phyloP scores from a whole-genome alignment of 2,329 filamentous ascomycete genomes.

The Xylaria sp. region DNA sequence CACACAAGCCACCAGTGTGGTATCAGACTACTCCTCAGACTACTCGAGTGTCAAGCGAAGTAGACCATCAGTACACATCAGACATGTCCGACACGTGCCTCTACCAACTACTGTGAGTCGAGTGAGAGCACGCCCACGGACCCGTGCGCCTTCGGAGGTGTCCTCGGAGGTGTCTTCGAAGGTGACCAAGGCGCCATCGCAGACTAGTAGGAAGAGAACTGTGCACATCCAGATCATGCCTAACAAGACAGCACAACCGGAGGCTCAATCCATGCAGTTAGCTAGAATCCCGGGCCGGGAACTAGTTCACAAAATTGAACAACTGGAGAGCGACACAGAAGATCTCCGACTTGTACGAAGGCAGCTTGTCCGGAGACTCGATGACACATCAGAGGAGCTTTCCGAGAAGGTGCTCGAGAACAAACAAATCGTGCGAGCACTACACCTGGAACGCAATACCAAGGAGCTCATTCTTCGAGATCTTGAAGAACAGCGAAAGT shows the following conservation, averaged over 20 bases:
- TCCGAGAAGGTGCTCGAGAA: constrained; percentile 45
- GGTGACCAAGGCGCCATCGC: constrained; percentile 42
- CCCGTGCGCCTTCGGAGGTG: constrained; percentile 41
- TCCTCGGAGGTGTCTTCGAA: constrained; percentile 42
- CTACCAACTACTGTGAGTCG: constrained; percentile 38
- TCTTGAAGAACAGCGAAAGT: constrained; percentile 50
- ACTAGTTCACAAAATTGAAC: constrained; percentile 51
- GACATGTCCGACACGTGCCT: constrained; percentile 47
- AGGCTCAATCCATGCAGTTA: constrained; percentile 46
- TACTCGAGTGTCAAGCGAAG: constrained; percentile 32
- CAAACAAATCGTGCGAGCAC: constrained; percentile 46
- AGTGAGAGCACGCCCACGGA: constrained; percentile 44
- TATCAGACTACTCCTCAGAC: constrained; percentile 46
- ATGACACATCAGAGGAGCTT: constrained; percentile 47
- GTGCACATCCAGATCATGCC: constrained; percentile 48
- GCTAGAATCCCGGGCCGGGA: constrained; percentile 45
- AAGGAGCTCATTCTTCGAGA: constrained; percentile 50
- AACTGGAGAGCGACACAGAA: constrained; percentile 51
- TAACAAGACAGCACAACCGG: constrained; percentile 32
- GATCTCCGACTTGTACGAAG: constrained; percentile 47
- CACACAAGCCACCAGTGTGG: constrained; percentile 53
- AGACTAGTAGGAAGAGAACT: constrained; percentile 43
- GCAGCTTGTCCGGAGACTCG: constrained; percentile 48
- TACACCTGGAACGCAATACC: constrained; percentile 47
- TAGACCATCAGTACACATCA: constrained; percentile 43